phyloP scores from a whole-genome alignment of 805 yeast genomes.

The Lipomyces sp. region DNA sequence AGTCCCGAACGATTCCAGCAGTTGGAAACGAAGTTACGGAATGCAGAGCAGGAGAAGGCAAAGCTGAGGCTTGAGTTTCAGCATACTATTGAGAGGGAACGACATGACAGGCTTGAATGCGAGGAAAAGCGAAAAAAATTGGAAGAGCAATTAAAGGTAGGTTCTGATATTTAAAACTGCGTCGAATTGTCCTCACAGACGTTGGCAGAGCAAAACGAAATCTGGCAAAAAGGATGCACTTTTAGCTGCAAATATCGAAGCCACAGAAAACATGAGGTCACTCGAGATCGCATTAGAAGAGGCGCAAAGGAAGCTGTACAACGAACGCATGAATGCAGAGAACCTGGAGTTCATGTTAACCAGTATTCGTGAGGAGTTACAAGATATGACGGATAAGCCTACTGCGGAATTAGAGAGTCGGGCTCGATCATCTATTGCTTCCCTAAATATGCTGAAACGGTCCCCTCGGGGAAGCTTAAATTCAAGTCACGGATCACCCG shows the following conservation, averaged over 20 bases:
- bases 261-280: conserved; percentile 15
- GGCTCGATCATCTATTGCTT: conserved; percentile 20
- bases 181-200: background rate
- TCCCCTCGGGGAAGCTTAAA: background rate
- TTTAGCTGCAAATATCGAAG: conserved; percentile 13
- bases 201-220: conserved; percentile 16
- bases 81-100: conserved; percentile 22
- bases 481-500: background rate
- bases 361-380: conserved; percentile 31
- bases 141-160: conserved; percentile 30
- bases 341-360: conserved; percentile 33
- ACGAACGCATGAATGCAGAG: conserved; percentile 34
- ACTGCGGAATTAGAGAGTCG: conserved; percentile 16
- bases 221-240: conserved; percentile 16
- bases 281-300: conserved; percentile 32
- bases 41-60: conserved; percentile 34
- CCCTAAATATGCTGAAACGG: conserved; percentile 15
- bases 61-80: conserved; percentile 28
- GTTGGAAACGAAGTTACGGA: conserved; percentile 25
- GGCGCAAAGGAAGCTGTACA: conserved; percentile 32
- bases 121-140: conserved; percentile 24
- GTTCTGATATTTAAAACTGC: background rate
- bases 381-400: conserved; percentile 21
- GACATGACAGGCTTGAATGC: conserved; percentile 20
- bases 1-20: conserved; percentile 13